These are phyloP conservation scores for Rhododendron henanense DNA, from an alignment of 148 eudicot species.

Conservation along the genomic window DNA sequence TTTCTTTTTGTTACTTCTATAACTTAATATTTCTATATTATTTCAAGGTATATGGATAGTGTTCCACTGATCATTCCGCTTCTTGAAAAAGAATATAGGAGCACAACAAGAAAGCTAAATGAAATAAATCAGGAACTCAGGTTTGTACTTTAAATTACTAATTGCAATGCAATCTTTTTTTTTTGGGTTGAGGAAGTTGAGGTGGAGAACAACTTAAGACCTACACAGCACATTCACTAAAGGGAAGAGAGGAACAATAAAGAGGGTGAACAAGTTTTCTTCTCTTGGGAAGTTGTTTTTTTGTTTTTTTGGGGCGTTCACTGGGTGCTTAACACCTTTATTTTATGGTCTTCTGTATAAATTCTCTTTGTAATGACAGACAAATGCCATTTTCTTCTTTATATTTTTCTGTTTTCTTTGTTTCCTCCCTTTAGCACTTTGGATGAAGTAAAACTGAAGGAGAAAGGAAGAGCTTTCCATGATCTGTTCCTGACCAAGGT, in stretches of 20 bases:
- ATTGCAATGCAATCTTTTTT: neutral
- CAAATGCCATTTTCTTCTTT: neutral
- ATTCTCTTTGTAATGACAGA: neutral
- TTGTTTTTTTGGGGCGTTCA: neutral
- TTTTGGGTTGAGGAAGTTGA: neutral
- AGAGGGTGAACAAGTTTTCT: neutral
- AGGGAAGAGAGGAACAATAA: neutral
- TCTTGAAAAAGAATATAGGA: constrained; percentile 87
- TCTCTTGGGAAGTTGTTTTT: neutral
- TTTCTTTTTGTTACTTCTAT: neutral
- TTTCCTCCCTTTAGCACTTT: constrained; percentile 52
- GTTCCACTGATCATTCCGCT: constrained; percentile 92
- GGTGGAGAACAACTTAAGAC: neutral
- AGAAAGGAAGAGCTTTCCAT: constrained; percentile 92
- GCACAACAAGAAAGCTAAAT: constrained; percentile 58
- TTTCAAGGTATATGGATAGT: constrained; percentile 80
- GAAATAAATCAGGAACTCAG: constrained; percentile 85
- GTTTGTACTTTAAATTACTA: constrained; percentile 34
- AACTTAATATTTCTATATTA: constrained; percentile 9
- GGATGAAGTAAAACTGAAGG: constrained; percentile 81
- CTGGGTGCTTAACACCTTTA: neutral
- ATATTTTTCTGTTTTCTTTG: neutral
- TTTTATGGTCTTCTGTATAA: neutral
- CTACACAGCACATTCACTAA: neutral
- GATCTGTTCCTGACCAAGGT: constrained; percentile 96